Evolutionary conservation across 2,329 filamentous ascomycete species (phyloP).

Genomic region (Graphilbum sp.): DNA sequence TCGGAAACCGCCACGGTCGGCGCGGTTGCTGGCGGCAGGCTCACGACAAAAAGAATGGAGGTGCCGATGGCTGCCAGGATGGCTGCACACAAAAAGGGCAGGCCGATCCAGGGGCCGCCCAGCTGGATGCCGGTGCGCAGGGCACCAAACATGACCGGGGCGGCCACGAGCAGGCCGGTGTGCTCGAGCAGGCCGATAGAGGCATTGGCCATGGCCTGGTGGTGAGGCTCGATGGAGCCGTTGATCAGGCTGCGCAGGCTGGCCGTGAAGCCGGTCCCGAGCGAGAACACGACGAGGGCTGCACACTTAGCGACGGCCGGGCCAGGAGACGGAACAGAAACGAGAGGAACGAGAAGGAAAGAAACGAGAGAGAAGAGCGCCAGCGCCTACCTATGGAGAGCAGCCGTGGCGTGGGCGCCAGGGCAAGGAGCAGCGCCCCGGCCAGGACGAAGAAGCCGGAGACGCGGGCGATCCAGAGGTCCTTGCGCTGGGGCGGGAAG

Average conservation of each 20-base stretch:
- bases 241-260: conserved; percentile 34
- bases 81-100: conserved; percentile 28
- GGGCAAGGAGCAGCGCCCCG: conserved; percentile 21
- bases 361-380: not conserved
- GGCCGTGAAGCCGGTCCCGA: conserved; percentile 26
- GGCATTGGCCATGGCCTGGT: conserved; percentile 37
- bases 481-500: conserved; percentile 19
- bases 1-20: too few species aligned
- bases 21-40: conserved; percentile 8
- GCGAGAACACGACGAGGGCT: conserved; percentile 26
- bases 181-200: conserved; percentile 33
- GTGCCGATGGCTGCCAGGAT: conserved; percentile 16
- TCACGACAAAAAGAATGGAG: conserved; percentile 15
- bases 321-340: not conserved
- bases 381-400: conserved; percentile 14
- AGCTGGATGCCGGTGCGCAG: conserved; percentile 27
- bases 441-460: conserved; percentile 16
- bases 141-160: conserved; percentile 28
- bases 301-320: not conserved
- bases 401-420: conserved; percentile 18
- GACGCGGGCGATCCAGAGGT: conserved; percentile 22
- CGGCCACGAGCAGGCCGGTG: conserved; percentile 27
- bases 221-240: conserved; percentile 33
- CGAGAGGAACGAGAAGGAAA: not conserved
- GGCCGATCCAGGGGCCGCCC: conserved; percentile 30